Evolutionary conservation across 768 basidiomycete genomes (phyloP).

Genomic region (Hericium erinaceus): DNA sequence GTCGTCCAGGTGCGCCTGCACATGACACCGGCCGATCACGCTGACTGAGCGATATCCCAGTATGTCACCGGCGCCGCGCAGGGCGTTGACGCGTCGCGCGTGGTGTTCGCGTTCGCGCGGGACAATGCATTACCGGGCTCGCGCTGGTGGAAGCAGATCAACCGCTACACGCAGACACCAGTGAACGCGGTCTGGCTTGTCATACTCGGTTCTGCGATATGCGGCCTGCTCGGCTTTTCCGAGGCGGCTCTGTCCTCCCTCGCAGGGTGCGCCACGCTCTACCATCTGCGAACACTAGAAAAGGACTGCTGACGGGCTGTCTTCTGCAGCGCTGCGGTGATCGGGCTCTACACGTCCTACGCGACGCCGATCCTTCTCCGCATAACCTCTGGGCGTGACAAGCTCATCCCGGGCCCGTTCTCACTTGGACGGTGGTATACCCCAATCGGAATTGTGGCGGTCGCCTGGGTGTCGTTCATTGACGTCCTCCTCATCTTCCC

Average conservation of each 20-base stretch:
- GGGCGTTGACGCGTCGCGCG: conserved; percentile 65
- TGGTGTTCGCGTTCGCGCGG: conserved; percentile 66
- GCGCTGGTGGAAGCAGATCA: conserved; percentile 58
- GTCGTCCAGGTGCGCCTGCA: conserved; percentile 39
- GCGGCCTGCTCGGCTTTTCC: conserved; percentile 60
- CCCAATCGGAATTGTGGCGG: conserved; percentile 51
- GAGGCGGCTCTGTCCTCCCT: conserved; percentile 52
- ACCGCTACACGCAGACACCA: conserved; percentile 51
- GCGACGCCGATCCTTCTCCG: conserved; percentile 60
- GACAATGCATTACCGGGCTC: conserved; percentile 71
- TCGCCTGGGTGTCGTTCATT: conserved; percentile 60
- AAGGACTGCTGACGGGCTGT: not conserved
- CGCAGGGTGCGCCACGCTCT: conserved; percentile 40
- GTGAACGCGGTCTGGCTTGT: conserved; percentile 75
- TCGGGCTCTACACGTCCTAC: conserved; percentile 63
- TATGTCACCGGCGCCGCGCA: conserved; percentile 69
- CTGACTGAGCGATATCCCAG: conserved; percentile 25
- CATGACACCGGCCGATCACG: conserved; percentile 8
- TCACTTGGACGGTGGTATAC: conserved; percentile 50
- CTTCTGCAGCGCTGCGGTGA: conserved; percentile 49
- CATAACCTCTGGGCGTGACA: conserved; percentile 57
- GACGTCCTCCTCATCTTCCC: conserved; percentile 46
- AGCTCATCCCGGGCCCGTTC: conserved; percentile 51
- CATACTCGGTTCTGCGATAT: conserved; percentile 43
- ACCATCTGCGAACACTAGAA: not conserved